Evolutionary conservation across 78 protist species (phyloP), one percentile per base, ranked within the genome.

Genomic region (Chrysochromulina tobinii): DNA sequence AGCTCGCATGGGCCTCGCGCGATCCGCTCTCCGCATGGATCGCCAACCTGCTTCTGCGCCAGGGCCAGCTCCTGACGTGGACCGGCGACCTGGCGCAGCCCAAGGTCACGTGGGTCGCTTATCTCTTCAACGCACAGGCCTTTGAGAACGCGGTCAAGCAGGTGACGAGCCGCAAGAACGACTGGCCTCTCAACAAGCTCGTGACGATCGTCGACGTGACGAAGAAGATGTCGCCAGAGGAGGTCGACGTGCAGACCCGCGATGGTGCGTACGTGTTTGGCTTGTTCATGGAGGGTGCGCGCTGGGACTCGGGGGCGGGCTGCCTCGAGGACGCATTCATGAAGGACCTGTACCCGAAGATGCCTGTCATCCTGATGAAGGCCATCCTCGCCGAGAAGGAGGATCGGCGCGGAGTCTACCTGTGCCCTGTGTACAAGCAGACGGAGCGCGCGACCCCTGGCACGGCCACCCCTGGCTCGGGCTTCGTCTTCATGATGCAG

Each of bases 201-300:
- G 75, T 50, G 57, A 90, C 68, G 51, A 88, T 68, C 21, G 92
- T 96, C 48, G 98, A 96, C 14, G 96, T 96, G 83, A 79, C 94
- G 12, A 94, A 91, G 93, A 91, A 92, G 93, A 17, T 38, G 38
- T 38, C 38, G 38, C n/a, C 72, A 61, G 94, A 94, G 50, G 96
- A 93, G 61, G 59, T 96, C 20, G 72, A 84, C 17, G 87, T 66
- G 0, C 85, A 93, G n/a, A 20, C 91, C 8, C 54, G 97, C 1
- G 96, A 93, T 15, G 98, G 98, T 55, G 97, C 95, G 17, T 97
- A 95, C 93, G 72, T 95, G 61, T 51, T 53, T 69, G 98, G 97
- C 23, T 91, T 96, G 15, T 90, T 12, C 89, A 1, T 94, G 61
- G 98, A 97, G 75, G 97, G 96, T 58, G 96, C 96, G 23, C 92